Percentiles rank a stretch among this genome's conserved stretches.
These are phyloP conservation scores for Naganishia vishniacii DNA, from an alignment of 768 basidiomycete species.

Conservation along the genomic window DNA sequence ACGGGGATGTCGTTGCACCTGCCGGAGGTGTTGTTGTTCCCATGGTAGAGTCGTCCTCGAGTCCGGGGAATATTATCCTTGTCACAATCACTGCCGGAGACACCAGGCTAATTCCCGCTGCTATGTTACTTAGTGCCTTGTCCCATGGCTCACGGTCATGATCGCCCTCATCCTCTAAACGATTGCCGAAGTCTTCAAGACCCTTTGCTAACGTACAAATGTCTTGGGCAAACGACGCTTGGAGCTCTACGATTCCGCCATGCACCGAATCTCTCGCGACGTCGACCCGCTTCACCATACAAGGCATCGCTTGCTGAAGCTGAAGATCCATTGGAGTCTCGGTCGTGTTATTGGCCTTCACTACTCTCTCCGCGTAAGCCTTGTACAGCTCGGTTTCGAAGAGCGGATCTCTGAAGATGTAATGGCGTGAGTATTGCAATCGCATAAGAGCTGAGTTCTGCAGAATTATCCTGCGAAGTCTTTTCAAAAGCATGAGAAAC, in stretches of 20 bases:
- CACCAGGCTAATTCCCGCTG: constrained; percentile 1
- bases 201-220: neutral
- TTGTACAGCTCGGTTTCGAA: neutral
- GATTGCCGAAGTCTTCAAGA: neutral
- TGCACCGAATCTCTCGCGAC: neutral
- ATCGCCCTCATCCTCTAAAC: neutral
- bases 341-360: neutral
- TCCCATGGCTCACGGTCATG: neutral
- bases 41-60: neutral
- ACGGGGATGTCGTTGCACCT: neutral
- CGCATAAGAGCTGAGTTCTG: constrained; percentile 8
- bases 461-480: neutral
- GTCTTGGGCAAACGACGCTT: neutral
- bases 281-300: neutral
- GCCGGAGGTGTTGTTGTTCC: neutral
- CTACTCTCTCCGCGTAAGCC: neutral
- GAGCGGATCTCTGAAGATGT: neutral
- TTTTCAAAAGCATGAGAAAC: constrained; percentile 1
- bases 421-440: neutral
- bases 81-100: neutral
- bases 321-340: neutral
- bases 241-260: neutral
- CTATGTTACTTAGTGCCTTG: neutral
- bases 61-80: neutral
- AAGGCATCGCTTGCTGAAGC: neutral